A percentile compares a stretch with the other conserved stretches of the same genome.
Evolutionary conservation across 2,329 filamentous ascomycete species (phyloP).

Genomic region (Neoscytalidium dimidiatum): DNA sequence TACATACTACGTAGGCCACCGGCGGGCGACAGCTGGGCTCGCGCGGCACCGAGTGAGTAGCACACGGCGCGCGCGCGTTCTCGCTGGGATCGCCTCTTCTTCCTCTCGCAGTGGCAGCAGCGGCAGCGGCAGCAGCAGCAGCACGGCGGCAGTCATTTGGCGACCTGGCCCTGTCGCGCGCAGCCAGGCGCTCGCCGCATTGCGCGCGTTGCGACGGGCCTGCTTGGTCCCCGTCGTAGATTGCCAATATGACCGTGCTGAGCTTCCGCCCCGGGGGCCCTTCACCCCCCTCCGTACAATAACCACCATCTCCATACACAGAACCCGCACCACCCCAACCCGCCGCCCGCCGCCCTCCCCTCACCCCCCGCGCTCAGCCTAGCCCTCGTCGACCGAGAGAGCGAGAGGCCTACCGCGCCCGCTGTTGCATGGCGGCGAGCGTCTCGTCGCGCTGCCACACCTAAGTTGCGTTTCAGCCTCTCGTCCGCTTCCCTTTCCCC

Average conservation of each 20-base stretch:
- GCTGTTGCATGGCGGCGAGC: slow-evolving; percentile 20
- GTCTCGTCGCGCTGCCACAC: slow-evolving; percentile 17
- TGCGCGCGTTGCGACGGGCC: slow-evolving; percentile 11
- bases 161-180: not conserved
- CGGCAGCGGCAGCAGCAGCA: too few species aligned
- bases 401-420: not conserved
- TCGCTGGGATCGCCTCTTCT: not conserved
- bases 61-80: slow-evolving; percentile 1
- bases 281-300: slow-evolving; percentile 9
- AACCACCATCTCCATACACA: slow-evolving; percentile 11
- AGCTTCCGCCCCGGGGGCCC: slow-evolving; percentile 2
- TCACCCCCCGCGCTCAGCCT: not conserved
- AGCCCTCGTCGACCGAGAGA: slow-evolving; percentile 9
- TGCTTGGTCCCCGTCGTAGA: too few species aligned
- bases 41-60: not conserved
- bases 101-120: not conserved
- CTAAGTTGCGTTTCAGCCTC: slow-evolving; percentile 20
- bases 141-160: too few species aligned
- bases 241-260: too few species aligned
- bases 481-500: slow-evolving; percentile 19
- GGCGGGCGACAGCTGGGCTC: not conserved
- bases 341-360: not conserved
- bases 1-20: not conserved
- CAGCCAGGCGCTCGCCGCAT: not conserved
- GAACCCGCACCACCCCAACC: not conserved